phyloP scores from a whole-genome alignment of 1,284 basidiomycete species.

The Malassezia globosa region DNA sequence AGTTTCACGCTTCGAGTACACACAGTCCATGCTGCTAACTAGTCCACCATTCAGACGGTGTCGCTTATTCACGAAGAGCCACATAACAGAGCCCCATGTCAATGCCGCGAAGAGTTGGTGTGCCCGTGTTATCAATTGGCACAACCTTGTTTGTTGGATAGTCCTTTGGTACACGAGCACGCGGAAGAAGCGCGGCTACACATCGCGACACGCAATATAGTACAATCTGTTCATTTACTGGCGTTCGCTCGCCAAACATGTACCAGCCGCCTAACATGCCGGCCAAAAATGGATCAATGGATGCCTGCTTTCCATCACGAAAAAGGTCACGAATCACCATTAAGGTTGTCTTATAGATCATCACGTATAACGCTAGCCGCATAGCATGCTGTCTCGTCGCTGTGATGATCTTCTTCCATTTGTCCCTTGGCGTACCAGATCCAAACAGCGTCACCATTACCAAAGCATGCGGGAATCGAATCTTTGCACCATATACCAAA shows the following conservation, averaged over 20 bases:
- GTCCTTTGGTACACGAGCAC: conserved; percentile 29
- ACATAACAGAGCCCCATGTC: conserved; percentile 95
- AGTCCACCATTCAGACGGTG: conserved; percentile 86
- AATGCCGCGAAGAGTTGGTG: conserved; percentile 81
- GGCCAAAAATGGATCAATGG: conserved; percentile 78
- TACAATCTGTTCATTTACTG: conserved; percentile 99
- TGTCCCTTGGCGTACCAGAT: conserved; percentile 48
- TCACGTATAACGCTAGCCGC: conserved; percentile 84
- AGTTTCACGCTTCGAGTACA: conserved; percentile 12
- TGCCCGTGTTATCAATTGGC: conserved; percentile 55
- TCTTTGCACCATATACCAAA: conserved; percentile 87
- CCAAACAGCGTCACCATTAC: conserved; percentile 91
- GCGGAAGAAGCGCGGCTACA: conserved; percentile 38
- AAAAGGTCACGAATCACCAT: conserved; percentile 58
- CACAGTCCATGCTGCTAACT: conserved; percentile 52
- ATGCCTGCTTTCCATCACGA: conserved; percentile 60
- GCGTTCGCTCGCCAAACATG: conserved; percentile 84
- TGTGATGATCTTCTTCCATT: conserved; percentile 61
- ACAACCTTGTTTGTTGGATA: conserved; percentile 38
- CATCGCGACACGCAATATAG: conserved; percentile 56
- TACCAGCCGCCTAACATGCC: conserved; percentile 82
- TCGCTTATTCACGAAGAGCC: conserved; percentile 72
- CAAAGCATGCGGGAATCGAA: conserved; percentile 88
- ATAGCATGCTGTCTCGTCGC: conserved; percentile 81
- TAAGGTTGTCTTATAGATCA: conserved; percentile 78